Base-by-base conservation (phyloP, 805 yeast species). In the Schizosaccharomyces cryophilus region DNA sequence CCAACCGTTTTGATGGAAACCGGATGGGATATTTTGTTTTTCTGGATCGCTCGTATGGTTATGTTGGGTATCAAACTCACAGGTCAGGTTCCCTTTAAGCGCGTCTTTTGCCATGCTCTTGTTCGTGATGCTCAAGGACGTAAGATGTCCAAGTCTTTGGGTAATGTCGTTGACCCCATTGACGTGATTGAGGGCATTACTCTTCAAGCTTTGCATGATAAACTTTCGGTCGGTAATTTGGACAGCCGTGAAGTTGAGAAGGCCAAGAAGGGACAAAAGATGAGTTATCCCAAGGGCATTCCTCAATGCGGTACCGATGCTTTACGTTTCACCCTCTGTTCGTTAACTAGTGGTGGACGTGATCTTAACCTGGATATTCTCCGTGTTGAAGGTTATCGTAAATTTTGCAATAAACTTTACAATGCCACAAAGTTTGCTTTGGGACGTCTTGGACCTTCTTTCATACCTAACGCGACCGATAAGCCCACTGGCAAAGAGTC, bases 291-390 rank as follows among this genome's bases (percentile, higher is more conserved):
- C 66, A 82, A 83, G 67, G 98, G 98, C 76, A 89, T 90, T 66
- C 96, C 97, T 62, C 95, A 93, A 76, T 93, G 98, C 80, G 98
- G 98, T 77, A 89, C 97, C 60, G 98, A 93, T 74, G 98, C 98
- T 56, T 77, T 93, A 75, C 83, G 98, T 77, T 93, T 93, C 71
- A 97, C 98, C 48, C 80, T 90, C 66, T 93, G 97, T 80, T 96
- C 96, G 61, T 93, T 90, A 78, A 85, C 95, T 61, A 90, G 97
- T 59, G 98, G 98, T 75, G 97, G 96, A 68, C 83, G 97, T 75
- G 98, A 93, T 70, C 93, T 93, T 72, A 93, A 93, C 76, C 78
- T 93, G 71, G 96, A 93, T 71, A 88, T 93, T 67, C 77, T 87
- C 72, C 85, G 97, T 75, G 96, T 93, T 66, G 97, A 93, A 72